These are phyloP conservation scores for Trifolium subterraneum DNA, from an alignment of 306 rosid species.

Conservation along the genomic window DNA sequence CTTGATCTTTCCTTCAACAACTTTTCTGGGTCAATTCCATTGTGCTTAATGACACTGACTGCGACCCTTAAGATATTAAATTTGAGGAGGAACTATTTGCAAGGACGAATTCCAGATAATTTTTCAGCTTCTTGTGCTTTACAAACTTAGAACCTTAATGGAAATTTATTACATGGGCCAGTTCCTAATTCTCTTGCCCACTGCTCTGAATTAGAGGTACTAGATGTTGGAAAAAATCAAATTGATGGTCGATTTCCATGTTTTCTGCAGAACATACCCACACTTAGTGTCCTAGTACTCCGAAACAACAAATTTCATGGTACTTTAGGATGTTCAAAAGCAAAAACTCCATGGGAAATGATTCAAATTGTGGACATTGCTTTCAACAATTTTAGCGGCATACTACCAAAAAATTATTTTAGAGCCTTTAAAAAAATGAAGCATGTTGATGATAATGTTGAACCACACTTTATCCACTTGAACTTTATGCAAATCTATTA, in stretches of 20 bases:
- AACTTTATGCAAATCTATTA: neutral
- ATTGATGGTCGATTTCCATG: constrained; percentile 38
- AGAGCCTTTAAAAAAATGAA: constrained; percentile 32
- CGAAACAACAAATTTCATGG: constrained; percentile 45
- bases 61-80: constrained; percentile 22
- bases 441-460: neutral
- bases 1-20: constrained; percentile 49
- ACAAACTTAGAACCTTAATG: constrained; percentile 37
- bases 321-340: constrained; percentile 27
- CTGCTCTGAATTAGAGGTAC: constrained; percentile 15
- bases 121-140: constrained; percentile 33
- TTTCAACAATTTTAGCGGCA: constrained; percentile 46
- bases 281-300: constrained; percentile 46
- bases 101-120: constrained; percentile 14
- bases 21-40: constrained; percentile 38
- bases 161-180: constrained; percentile 1
- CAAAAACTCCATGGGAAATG: constrained; percentile 28
- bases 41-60: constrained; percentile 27
- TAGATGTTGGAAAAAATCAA: constrained; percentile 48
- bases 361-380: constrained; percentile 56
- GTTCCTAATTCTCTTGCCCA: constrained; percentile 48
- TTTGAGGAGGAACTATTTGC: constrained; percentile 32
- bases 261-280: constrained; percentile 29
- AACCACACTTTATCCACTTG: neutral
- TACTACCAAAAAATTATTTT: constrained; percentile 24